Conservation (phyloP, 192 early-diverging fungal genomes). For the Gamsiella multidivaricata region DNA sequence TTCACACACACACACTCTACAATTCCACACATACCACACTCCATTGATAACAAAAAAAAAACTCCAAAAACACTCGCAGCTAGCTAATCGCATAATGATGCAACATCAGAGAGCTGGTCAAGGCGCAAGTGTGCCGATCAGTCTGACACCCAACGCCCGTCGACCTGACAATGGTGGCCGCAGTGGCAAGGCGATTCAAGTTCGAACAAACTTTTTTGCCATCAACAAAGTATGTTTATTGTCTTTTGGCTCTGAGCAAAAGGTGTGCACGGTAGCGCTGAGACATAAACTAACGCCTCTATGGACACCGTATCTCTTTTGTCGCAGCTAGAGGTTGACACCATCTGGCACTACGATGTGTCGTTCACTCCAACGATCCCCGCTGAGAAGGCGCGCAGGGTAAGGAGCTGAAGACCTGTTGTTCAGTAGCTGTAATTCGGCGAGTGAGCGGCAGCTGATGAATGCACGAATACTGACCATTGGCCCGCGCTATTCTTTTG, state of each 20-base stretch:
- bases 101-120: too few species aligned
- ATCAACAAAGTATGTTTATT: conserved; percentile 52
- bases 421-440: too few species aligned
- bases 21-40: background rate
- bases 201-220: conserved; percentile 83
- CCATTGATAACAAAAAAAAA: too few species aligned
- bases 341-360: conserved; percentile 50
- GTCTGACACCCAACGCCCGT: conserved; percentile 52
- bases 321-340: conserved; percentile 27
- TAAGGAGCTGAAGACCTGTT: too few species aligned
- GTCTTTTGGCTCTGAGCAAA: too few species aligned
- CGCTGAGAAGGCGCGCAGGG: conserved; percentile 31
- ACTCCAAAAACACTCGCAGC: too few species aligned
- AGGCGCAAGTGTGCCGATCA: background rate
- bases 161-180: conserved; percentile 57
- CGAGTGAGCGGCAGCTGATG: too few species aligned
- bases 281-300: background rate
- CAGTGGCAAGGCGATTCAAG: conserved; percentile 50
- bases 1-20: background rate
- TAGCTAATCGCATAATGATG: too few species aligned
- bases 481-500: too few species aligned
- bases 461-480: too few species aligned
- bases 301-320: background rate
- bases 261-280: too few species aligned
- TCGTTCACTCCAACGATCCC: conserved; percentile 37